Evolutionary conservation across 768 basidiomycete species (phyloP), one percentile per base, ranked within the genome.

Genomic region (Scleroderma citrinum): DNA sequence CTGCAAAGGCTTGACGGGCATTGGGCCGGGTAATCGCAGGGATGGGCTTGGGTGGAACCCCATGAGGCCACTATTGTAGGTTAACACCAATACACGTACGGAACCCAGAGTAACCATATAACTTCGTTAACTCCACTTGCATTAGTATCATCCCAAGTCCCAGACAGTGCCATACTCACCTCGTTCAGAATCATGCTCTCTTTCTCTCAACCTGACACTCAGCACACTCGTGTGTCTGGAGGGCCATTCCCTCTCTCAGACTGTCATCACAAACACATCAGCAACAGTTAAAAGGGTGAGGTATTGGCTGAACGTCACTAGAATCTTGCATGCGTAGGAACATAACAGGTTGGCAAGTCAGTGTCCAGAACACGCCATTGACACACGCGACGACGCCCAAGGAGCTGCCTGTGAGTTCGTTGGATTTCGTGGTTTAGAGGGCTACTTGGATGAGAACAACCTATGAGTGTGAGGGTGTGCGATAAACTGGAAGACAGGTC

Each of bases 381-480:
- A 93, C 82, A 30, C 85, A 81, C 1, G 88, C 78, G 46, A 92
- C 85, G 14, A 57, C 58, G 54, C 90, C 87, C 6, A 85, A 76
- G 5, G 90, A 85, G 36, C 78, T 78, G 2, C 85, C 85, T 0
- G 86, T 82, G 1, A 78, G 61, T 56, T 91, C 87, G 59, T 86
- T 87, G 53, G 76, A 77, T 53, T 86, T 78, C 1, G 87, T 86
- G 0, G 90, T 92, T 53, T 87, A 84, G 3, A 93, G 74, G 0
- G 92, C 90, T 5, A 93, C 84, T 68, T 93, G 92, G 46, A 93
- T 89, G 37, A 93, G 78, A 13, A 92, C 83, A 40, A 84, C 80
- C 79, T 85, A 12, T 17, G n/a, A 14, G 12, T 3, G 24, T n/a
- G 7, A 5, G 8, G 16, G 7, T 4, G 23, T 36, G 19, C 8